These are phyloP conservation scores for Coccomyxa sp. DNA, from an alignment of 139 green algal genomes.

Conservation along the genomic window DNA sequence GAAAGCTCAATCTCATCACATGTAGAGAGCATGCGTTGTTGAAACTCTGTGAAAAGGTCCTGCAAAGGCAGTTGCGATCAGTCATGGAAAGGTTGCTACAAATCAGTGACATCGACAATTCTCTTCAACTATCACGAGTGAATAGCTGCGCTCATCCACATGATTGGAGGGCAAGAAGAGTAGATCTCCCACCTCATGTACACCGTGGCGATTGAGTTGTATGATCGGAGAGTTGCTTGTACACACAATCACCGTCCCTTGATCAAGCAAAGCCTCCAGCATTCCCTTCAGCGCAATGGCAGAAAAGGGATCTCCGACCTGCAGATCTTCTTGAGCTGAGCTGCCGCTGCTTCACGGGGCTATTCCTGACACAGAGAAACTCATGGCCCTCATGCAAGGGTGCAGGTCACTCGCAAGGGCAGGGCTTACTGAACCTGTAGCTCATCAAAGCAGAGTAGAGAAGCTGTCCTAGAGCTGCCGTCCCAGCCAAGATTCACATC, in stretches of 20 bases:
- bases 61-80: too few relatives aligned
- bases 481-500: neutral
- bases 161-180: too few relatives aligned
- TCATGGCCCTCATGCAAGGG: too few relatives aligned
- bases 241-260: slow-evolving; percentile 31
- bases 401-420: too few relatives aligned
- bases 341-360: too few relatives aligned
- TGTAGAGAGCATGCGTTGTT: slow-evolving; percentile 13
- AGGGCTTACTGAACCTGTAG: neutral
- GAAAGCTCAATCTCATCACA: slow-evolving; percentile 31
- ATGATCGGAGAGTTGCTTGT: slow-evolving; percentile 33
- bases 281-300: slow-evolving; percentile 11
- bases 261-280: slow-evolving; percentile 28
- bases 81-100: too few relatives aligned
- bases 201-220: slow-evolving; percentile 31
- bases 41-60: slow-evolving; percentile 37
- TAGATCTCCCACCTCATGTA: slow-evolving; percentile 47
- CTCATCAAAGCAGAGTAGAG: neutral
- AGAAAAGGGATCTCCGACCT: neutral
- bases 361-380: too few relatives aligned
- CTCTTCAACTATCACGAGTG: too few relatives aligned
- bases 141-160: too few relatives aligned
- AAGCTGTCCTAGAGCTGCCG: neutral
- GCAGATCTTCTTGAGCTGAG: too few relatives aligned
- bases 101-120: too few relatives aligned